A percentile compares a stretch with the other conserved stretches of the same genome.
Conservation (phyloP, 2,329 filamentous ascomycete genomes). For the Colletotrichum graminicola region DNA sequence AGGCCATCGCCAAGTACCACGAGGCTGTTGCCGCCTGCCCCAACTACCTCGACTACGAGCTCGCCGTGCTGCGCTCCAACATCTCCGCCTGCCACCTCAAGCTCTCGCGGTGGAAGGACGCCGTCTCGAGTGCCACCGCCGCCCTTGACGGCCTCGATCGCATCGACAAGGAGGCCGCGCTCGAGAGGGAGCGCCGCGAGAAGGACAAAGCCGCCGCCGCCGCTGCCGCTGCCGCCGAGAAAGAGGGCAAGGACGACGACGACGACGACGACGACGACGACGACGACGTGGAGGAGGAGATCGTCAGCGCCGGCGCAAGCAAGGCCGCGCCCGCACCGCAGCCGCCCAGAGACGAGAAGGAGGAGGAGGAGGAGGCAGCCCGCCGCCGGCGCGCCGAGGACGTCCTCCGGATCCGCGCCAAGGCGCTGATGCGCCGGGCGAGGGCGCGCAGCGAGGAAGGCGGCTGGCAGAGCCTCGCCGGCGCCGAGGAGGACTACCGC, state of each 20-base stretch:
- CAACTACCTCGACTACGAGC: slow-evolving; percentile 86
- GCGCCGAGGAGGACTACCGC: slow-evolving; percentile 85
- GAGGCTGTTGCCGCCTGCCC: slow-evolving; percentile 83
- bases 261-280: slow-evolving; percentile 61
- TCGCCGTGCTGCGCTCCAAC: slow-evolving; percentile 89
- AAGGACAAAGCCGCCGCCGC: slow-evolving; percentile 58
- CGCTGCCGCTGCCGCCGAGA: too few relatives aligned
- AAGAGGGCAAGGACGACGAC: too few relatives aligned
- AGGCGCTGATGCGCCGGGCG: slow-evolving; percentile 84
- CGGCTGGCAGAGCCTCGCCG: slow-evolving; percentile 84
- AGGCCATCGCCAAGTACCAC: slow-evolving; percentile 86
- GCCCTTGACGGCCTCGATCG: slow-evolving; percentile 80
- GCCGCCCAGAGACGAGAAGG: slow-evolving; percentile 37
- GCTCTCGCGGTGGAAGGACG: slow-evolving; percentile 86
- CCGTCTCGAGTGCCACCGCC: slow-evolving; percentile 78
- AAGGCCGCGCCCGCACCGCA: slow-evolving; percentile 58
- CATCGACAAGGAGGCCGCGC: slow-evolving; percentile 57
- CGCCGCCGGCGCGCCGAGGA: slow-evolving; percentile 65
- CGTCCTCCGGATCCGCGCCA: slow-evolving; percentile 81
- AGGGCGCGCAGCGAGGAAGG: slow-evolving; percentile 77
- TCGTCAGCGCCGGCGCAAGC: slow-evolving; percentile 69
- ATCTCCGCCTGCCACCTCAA: slow-evolving; percentile 91
- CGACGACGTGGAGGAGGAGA: slow-evolving; percentile 64
- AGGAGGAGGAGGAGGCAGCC: slow-evolving; percentile 48
- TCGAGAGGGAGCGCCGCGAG: slow-evolving; percentile 44